These are phyloP conservation scores for Rhizoclosmatium globosum DNA, from an alignment of 192 early-diverging fungal genomes.

Conservation along the genomic window DNA sequence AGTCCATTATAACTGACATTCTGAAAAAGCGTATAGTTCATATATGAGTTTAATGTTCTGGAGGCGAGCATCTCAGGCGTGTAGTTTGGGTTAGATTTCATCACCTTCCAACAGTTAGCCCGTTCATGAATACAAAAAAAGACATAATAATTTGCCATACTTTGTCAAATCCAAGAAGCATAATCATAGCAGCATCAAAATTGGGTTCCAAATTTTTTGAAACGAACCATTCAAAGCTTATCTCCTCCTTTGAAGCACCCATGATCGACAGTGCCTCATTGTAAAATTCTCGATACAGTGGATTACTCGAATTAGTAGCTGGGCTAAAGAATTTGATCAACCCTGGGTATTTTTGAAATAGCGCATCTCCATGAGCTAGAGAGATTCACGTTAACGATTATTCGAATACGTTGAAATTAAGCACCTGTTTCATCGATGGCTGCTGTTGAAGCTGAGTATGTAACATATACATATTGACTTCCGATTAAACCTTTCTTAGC, in stretches of 20 bases:
- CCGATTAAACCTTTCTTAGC: neutral
- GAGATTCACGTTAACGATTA: neutral
- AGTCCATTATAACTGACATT: constrained; percentile 18
- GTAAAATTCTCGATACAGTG: neutral
- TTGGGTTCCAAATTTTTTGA: neutral
- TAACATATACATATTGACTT: neutral
- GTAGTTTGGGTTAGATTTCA: neutral
- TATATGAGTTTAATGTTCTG: neutral
- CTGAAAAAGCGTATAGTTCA: constrained; percentile 24
- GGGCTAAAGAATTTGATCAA: constrained; percentile 3
- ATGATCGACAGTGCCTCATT: neutral
- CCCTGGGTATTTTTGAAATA: constrained; percentile 5
- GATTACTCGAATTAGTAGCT: neutral
- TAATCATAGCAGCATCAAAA: constrained; percentile 14
- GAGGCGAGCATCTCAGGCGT: constrained; percentile 7
- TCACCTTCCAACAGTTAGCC: neutral
- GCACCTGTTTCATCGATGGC: neutral
- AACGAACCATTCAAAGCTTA: neutral
- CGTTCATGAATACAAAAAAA: neutral
- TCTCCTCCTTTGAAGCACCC: neutral
- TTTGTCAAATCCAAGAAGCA: constrained; percentile 24
- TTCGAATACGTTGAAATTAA: neutral
- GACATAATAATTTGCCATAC: neutral
- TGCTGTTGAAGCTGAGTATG: neutral
- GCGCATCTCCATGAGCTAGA: neutral